phyloP scores from a whole-genome alignment of 2,329 filamentous ascomycete species.

The Aspergillus sp. region DNA sequence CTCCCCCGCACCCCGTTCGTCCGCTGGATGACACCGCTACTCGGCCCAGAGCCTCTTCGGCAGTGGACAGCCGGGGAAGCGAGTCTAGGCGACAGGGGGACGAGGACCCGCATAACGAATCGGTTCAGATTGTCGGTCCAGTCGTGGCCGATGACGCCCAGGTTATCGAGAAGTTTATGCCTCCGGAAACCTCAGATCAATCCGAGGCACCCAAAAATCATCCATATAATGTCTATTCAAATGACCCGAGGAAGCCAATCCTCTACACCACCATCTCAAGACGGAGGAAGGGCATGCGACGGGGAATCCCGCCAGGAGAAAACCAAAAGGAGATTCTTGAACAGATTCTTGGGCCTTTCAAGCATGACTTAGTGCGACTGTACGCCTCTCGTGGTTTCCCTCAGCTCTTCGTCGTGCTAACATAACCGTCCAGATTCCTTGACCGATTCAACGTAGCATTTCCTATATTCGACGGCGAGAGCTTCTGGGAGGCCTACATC shows the following conservation, averaged over 20 bases:
- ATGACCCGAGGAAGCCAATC: slow-evolving; percentile 46
- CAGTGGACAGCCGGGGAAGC: slow-evolving; percentile 28
- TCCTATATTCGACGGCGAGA: slow-evolving; percentile 58
- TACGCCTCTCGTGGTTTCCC: slow-evolving; percentile 36
- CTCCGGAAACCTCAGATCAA: slow-evolving; percentile 39
- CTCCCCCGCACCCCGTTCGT: slow-evolving; percentile 23
- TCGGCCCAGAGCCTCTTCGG: slow-evolving; percentile 24
- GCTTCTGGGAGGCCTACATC: slow-evolving; percentile 52
- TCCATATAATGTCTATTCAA: slow-evolving; percentile 53
- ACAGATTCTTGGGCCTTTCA: slow-evolving; percentile 58
- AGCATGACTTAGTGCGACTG: slow-evolving; percentile 52
- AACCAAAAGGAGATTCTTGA: slow-evolving; percentile 58
- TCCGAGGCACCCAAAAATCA: slow-evolving; percentile 42
- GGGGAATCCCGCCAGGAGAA: slow-evolving; percentile 43
- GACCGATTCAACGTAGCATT: slow-evolving; percentile 60
- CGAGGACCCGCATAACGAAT: slow-evolving; percentile 43
- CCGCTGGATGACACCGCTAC: slow-evolving; percentile 19
- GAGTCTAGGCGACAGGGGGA: slow-evolving; percentile 32
- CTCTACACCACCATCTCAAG: slow-evolving; percentile 51
- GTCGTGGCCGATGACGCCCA: slow-evolving; percentile 61
- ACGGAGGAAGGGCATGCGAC: slow-evolving; percentile 48
- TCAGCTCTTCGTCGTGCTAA: slow-evolving; percentile 1
- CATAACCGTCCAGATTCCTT: slow-evolving; percentile 48
- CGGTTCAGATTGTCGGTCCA: slow-evolving; percentile 59
- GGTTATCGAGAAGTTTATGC: slow-evolving; percentile 60